These are phyloP conservation scores for Sarocladium strictum DNA, from an alignment of 2,329 filamentous ascomycete genomes.

Conservation along the genomic window DNA sequence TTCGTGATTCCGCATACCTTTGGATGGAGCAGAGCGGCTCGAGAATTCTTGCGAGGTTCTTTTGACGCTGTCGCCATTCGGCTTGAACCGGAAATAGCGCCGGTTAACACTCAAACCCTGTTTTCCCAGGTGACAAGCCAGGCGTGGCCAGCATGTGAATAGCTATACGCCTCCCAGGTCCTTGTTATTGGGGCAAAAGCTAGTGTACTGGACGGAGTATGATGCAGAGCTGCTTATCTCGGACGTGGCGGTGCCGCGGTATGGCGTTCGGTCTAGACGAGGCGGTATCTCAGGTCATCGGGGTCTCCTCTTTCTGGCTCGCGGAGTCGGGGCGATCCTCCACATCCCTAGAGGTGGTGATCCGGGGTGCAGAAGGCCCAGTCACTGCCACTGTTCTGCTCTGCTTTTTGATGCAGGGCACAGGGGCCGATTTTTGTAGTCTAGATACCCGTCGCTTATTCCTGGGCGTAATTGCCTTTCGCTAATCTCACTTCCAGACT, in stretches of 20 bases:
- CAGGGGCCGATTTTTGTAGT: no score
- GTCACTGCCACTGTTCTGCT: no score
- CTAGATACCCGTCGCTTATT: no score
- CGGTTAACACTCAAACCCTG: neutral
- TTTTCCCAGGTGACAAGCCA: neutral
- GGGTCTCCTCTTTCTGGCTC: no score
- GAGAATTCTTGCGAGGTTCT: neutral
- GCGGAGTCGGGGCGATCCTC: no score
- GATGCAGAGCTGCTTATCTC: neutral
- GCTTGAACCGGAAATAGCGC: slow-evolving; percentile 6
- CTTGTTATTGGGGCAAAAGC: neutral
- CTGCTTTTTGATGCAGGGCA: no score
- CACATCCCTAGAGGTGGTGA: no score
- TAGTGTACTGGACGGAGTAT: neutral
- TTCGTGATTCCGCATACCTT: neutral
- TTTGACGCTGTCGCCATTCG: slow-evolving; percentile 2
- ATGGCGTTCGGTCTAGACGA: neutral
- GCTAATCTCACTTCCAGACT: no score
- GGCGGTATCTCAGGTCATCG: neutral
- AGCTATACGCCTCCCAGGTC: neutral
- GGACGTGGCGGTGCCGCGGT: neutral
- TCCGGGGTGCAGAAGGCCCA: no score
- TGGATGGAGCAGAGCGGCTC: neutral
- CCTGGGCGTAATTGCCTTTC: no score
- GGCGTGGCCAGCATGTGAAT: neutral